Percentiles rank a stretch among this genome's conserved stretches.
Evolutionary conservation across 345 rosid species (phyloP).

Genomic region (Jatropha curcas): DNA sequence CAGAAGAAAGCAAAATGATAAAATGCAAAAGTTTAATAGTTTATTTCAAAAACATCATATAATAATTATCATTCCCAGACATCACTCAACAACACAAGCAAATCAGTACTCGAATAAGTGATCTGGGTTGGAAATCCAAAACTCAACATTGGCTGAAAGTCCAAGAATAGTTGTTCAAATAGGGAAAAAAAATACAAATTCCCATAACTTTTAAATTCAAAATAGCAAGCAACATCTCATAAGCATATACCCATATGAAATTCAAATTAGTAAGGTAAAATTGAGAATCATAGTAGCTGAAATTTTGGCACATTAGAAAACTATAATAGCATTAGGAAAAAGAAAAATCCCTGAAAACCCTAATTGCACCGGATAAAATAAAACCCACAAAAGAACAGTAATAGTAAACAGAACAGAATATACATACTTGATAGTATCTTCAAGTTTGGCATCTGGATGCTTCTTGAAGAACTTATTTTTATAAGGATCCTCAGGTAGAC

Average conservation of each 20-base stretch:
- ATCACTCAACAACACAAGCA: background rate
- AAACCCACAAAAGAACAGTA: background rate
- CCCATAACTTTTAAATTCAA: no score
- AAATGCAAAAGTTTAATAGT: background rate
- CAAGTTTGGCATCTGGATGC: constrained; percentile 53
- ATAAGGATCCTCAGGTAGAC: constrained; percentile 81
- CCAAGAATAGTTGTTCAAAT: no score
- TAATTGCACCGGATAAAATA: background rate
- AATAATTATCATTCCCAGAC: background rate
- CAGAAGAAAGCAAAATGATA: background rate
- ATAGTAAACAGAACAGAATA: background rate
- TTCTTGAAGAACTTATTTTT: constrained; percentile 59
- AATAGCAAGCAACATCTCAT: background rate
- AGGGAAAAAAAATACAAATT: no score
- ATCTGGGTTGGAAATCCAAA: background rate
- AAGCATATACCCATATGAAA: no score
- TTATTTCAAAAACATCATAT: background rate
- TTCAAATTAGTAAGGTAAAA: no score
- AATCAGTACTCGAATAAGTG: background rate
- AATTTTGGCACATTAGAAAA: no score
- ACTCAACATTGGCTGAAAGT: background rate
- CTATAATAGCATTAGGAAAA: background rate
- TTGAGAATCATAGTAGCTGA: no score
- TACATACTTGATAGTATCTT: constrained; percentile 69
- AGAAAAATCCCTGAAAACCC: background rate